These are phyloP conservation scores for Barbatosphaeria neglecta DNA, from an alignment of 495 filamentous ascomycete species.

Conservation along the genomic window DNA sequence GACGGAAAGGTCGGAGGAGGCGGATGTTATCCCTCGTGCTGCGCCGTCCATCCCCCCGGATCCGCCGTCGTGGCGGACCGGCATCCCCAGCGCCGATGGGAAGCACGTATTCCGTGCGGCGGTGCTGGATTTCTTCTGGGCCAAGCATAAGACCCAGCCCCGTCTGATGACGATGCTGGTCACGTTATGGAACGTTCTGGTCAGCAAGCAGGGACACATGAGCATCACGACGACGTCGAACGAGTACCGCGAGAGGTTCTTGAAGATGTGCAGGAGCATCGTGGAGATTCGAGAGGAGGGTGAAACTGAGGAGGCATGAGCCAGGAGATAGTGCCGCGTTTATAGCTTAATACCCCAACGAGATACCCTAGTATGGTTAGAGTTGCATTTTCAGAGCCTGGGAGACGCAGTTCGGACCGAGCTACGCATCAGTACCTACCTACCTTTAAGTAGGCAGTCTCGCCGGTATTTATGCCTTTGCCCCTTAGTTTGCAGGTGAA, in stretches of 20 bases:
- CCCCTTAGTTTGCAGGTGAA: too few relatives aligned
- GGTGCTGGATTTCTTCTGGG: constrained; percentile 62
- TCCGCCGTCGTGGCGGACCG: constrained; percentile 42
- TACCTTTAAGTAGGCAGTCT: too few relatives aligned
- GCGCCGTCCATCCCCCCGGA: constrained; percentile 18
- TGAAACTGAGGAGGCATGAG: too few relatives aligned
- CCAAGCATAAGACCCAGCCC: constrained; percentile 51
- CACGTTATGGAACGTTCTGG: constrained; percentile 47
- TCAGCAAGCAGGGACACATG: constrained; percentile 47
- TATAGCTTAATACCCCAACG: neutral
- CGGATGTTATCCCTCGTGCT: constrained; percentile 11
- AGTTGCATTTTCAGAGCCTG: neutral
- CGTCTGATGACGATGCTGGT: constrained; percentile 50
- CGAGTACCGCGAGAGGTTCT: constrained; percentile 54
- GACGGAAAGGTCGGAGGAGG: constrained; percentile 1
- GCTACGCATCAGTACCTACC: too few relatives aligned
- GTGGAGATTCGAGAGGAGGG: constrained; percentile 35
- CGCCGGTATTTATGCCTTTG: too few relatives aligned
- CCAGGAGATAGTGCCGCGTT: too few relatives aligned
- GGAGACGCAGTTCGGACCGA: neutral
- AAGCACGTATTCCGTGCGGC: constrained; percentile 52
- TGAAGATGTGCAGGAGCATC: constrained; percentile 46
- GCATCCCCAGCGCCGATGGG: constrained; percentile 44
- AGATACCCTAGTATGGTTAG: neutral
- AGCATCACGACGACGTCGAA: constrained; percentile 54